Evolutionary conservation across 192 early-diverging fungal species (phyloP).

Genomic region (Backusella liffmaniae): DNA sequence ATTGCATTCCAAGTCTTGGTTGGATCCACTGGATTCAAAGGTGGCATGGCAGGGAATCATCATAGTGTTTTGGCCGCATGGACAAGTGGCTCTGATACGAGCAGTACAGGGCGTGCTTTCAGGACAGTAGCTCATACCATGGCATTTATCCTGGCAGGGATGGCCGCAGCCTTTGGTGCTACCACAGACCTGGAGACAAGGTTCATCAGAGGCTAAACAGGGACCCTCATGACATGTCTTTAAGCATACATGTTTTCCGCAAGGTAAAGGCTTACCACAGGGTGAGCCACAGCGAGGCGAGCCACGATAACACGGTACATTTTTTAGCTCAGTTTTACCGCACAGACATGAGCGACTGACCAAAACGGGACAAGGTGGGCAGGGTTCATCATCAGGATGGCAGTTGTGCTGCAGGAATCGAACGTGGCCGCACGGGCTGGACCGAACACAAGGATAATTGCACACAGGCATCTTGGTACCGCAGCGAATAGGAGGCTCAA

Average conservation of each 20-base stretch:
- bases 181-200: constrained; percentile 72
- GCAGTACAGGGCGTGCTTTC: constrained; percentile 72
- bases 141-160: constrained; percentile 70
- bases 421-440: constrained; percentile 75
- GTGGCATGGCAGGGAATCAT: constrained; percentile 69
- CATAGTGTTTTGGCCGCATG: constrained; percentile 66
- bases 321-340: constrained; percentile 73
- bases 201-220: constrained; percentile 58
- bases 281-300: constrained; percentile 66
- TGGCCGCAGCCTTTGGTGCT: constrained; percentile 86
- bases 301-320: constrained; percentile 78
- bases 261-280: constrained; percentile 55
- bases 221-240: constrained; percentile 80
- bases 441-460: constrained; percentile 65
- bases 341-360: constrained; percentile 74
- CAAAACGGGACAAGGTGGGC: constrained; percentile 89
- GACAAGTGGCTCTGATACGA: constrained; percentile 59
- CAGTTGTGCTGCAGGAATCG: constrained; percentile 73
- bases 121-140: constrained; percentile 70
- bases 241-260: constrained; percentile 78
- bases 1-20: constrained; percentile 67
- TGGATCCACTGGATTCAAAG: constrained; percentile 38
- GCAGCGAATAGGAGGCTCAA: constrained; percentile 86
- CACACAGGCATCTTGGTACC: constrained; percentile 75
- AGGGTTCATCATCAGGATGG: constrained; percentile 80